These are phyloP conservation scores for Colletotrichum eremochloae DNA, from an alignment of 2,329 filamentous ascomycete species.

Conservation along the genomic window DNA sequence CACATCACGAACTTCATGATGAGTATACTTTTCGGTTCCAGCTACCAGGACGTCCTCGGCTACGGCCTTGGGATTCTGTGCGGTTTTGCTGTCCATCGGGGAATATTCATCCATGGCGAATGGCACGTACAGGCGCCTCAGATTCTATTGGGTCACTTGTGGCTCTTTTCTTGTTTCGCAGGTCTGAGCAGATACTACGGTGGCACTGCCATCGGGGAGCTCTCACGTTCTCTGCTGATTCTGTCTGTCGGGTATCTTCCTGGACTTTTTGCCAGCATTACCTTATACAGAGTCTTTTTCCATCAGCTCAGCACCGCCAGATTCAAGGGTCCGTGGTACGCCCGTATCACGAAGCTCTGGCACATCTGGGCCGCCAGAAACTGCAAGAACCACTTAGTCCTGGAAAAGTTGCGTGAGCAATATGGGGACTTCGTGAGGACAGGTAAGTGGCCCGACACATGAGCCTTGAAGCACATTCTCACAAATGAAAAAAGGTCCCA, in stretches of 20 bases:
- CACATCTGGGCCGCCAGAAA: conserved; percentile 47
- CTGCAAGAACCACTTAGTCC: conserved; percentile 45
- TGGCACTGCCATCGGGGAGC: conserved; percentile 16
- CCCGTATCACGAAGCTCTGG: conserved; percentile 54
- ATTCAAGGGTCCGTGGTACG: conserved; percentile 55
- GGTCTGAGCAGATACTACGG: conserved; percentile 31
- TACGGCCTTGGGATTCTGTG: conserved; percentile 29
- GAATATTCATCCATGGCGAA: conserved; percentile 46
- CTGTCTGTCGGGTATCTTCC: conserved; percentile 40
- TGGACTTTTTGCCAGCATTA: conserved; percentile 49
- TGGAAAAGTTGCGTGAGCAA: conserved; percentile 43
- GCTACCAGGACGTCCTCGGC: conserved; percentile 13
- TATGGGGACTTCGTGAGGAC: conserved; percentile 48
- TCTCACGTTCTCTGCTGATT: conserved; percentile 16
- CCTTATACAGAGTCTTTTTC: conserved; percentile 55
- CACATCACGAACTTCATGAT: conserved; percentile 26
- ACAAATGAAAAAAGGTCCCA: conserved; percentile 39
- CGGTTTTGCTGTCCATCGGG: conserved; percentile 38
- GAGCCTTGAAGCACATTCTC: not conserved
- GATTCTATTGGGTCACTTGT: conserved; percentile 41
- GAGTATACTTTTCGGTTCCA: conserved; percentile 13
- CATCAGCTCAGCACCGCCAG: conserved; percentile 52
- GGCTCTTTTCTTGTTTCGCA: conserved; percentile 31
- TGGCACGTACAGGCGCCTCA: conserved; percentile 46
- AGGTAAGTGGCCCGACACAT: conserved; percentile 29